phyloP scores from a whole-genome alignment of 2,329 filamentous ascomycete species.

The Thelonectria olida region DNA sequence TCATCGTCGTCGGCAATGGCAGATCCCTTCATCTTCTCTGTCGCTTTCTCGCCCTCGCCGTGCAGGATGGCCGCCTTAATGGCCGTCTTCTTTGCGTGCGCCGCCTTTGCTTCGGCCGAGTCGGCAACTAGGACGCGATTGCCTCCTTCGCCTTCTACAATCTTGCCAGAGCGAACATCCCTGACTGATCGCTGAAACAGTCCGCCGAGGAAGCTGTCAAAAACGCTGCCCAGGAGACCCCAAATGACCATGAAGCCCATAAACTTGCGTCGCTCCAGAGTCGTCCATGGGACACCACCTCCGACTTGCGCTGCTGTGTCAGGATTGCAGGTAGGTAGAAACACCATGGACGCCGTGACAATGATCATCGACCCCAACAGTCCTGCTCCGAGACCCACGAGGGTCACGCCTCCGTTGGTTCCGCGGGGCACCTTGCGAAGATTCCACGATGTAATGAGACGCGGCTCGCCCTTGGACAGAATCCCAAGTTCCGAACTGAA shows the following conservation, averaged over 20 bases:
- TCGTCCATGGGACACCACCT: slow-evolving; percentile 60
- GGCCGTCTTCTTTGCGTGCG: slow-evolving; percentile 44
- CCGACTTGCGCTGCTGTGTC: slow-evolving; percentile 49
- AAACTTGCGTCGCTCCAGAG: slow-evolving; percentile 54
- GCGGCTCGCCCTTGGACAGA: slow-evolving; percentile 76
- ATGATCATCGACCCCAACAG: slow-evolving; percentile 78
- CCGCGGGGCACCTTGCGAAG: slow-evolving; percentile 85
- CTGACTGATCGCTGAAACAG: slow-evolving; percentile 86
- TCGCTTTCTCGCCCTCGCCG: slow-evolving; percentile 55
- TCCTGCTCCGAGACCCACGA: slow-evolving; percentile 77
- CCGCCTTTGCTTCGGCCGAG: slow-evolving; percentile 35
- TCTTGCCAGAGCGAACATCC: slow-evolving; percentile 83
- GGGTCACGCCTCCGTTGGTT: slow-evolving; percentile 92
- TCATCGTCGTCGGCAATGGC: slow-evolving; percentile 48
- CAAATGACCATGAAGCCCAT: slow-evolving; percentile 72
- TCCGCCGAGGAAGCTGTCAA: slow-evolving; percentile 90
- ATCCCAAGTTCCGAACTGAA: slow-evolving; percentile 97
- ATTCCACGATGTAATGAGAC: slow-evolving; percentile 83
- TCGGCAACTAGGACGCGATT: slow-evolving; percentile 61
- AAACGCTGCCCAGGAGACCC: slow-evolving; percentile 80
- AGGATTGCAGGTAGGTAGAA: slow-evolving; percentile 73
- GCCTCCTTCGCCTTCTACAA: slow-evolving; percentile 88
- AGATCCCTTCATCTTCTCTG: slow-evolving; percentile 47
- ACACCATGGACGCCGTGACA: slow-evolving; percentile 68
- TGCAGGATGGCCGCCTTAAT: slow-evolving; percentile 53